These are phyloP conservation scores for Cryoendolithus antarcticus DNA, from an alignment of 2,329 filamentous ascomycete genomes.

Conservation along the genomic window DNA sequence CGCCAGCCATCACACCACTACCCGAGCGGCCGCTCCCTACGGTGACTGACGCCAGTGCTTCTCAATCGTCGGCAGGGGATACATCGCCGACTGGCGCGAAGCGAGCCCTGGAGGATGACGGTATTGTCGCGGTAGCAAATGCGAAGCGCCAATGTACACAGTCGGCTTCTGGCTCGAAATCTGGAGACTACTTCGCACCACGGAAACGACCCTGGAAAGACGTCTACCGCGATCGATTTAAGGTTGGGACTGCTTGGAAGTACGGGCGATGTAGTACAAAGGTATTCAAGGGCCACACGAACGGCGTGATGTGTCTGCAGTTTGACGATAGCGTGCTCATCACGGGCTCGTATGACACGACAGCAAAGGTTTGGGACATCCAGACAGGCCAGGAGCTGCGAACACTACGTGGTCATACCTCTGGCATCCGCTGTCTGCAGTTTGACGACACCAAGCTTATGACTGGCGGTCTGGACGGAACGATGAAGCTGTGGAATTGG, in stretches of 20 bases:
- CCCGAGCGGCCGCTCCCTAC: conserved; percentile 21
- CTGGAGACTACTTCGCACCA: conserved; percentile 34
- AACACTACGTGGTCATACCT: conserved; percentile 72
- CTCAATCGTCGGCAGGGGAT: neutral
- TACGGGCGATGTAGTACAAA: conserved; percentile 78
- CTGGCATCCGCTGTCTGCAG: conserved; percentile 76
- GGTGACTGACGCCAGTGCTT: neutral
- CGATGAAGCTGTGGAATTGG: conserved; percentile 94
- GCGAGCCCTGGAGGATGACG: conserved; percentile 6
- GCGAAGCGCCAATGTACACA: conserved; percentile 16
- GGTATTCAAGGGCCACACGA: conserved; percentile 74
- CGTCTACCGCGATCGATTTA: conserved; percentile 89
- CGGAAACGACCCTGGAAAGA: conserved; percentile 76
- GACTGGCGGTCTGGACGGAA: conserved; percentile 77
- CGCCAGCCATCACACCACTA: conserved; percentile 38
- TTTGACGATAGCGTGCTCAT: conserved; percentile 85
- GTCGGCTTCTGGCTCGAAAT: conserved; percentile 8
- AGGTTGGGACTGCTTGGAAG: conserved; percentile 95
- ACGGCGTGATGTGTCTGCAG: conserved; percentile 69
- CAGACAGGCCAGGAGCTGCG: conserved; percentile 75
- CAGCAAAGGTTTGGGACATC: conserved; percentile 92
- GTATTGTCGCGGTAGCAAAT: conserved; percentile 12
- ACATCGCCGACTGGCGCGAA: conserved; percentile 2
- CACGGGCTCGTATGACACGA: conserved; percentile 88
- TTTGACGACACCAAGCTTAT: conserved; percentile 89